Evolutionary conservation across 2,329 filamentous ascomycete species (phyloP).

Genomic region (Ophiostoma piceae): DNA sequence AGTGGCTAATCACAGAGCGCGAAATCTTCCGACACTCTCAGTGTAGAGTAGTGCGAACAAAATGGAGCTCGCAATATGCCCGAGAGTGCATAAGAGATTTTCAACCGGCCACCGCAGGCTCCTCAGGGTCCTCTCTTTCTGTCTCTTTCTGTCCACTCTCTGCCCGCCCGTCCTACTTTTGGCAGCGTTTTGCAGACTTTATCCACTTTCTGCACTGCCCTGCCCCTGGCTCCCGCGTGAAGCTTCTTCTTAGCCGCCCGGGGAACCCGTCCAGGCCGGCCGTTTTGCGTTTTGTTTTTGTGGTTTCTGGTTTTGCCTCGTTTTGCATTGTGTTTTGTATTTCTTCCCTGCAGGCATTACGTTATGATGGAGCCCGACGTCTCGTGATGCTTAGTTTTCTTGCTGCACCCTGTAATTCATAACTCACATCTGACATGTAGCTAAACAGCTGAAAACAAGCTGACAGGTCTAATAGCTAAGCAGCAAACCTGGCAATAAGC

Average conservation of each 20-base stretch:
- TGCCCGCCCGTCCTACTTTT: background rate
- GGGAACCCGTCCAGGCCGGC: background rate
- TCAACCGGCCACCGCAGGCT: background rate
- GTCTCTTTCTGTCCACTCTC: background rate
- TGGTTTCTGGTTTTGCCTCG: no score
- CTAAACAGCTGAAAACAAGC: background rate
- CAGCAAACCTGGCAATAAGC: background rate
- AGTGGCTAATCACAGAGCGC: background rate
- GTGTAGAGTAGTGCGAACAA: background rate
- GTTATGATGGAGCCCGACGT: background rate
- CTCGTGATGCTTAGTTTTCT: background rate
- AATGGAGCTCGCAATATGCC: background rate
- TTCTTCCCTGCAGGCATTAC: background rate
- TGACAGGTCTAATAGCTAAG: no score
- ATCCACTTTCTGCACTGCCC: constrained; percentile 1
- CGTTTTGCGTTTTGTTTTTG: background rate
- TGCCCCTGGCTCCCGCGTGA: constrained; percentile 11
- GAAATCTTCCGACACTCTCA: background rate
- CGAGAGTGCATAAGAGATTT: background rate
- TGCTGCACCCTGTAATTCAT: background rate
- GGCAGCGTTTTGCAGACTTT: background rate
- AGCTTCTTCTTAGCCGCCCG: constrained; percentile 10
- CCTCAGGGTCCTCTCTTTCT: background rate
- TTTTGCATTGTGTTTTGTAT: background rate
- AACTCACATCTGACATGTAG: background rate